Percentiles rank a stretch among this genome's conserved stretches.
phyloP scores from a whole-genome alignment of 2,329 filamentous ascomycete genomes.

The Calonectria fujianensis region DNA sequence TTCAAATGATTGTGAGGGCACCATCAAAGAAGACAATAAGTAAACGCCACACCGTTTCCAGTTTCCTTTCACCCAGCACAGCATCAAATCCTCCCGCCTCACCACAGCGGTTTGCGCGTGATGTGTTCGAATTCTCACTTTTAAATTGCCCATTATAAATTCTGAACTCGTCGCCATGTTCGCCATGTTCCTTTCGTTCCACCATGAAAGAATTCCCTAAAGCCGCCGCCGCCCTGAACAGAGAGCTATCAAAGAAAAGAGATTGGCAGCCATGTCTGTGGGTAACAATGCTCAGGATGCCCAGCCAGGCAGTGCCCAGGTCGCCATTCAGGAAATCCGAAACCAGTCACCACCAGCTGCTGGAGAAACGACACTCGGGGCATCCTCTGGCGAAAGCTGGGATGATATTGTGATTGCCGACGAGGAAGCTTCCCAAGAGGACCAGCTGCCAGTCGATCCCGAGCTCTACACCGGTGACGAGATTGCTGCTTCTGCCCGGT shows the following conservation, averaged over 20 bases:
- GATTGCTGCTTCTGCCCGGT: neutral
- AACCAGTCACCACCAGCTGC: neutral
- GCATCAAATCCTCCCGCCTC: neutral
- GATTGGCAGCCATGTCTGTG: neutral
- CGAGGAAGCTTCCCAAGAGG: neutral
- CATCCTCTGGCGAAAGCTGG: neutral
- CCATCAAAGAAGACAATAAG: slow-evolving; percentile 19
- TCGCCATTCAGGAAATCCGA: no score
- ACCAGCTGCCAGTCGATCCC: neutral
- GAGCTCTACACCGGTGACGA: neutral
- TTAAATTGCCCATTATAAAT: neutral
- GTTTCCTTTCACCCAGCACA: neutral
- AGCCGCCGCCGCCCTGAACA: neutral
- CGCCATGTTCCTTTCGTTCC: neutral
- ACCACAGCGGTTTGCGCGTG: neutral
- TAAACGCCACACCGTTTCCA: neutral
- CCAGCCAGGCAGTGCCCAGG: neutral
- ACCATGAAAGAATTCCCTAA: neutral
- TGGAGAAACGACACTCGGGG: no score
- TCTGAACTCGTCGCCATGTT: slow-evolving; percentile 3
- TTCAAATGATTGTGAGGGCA: slow-evolving; percentile 30
- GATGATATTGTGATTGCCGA: neutral
- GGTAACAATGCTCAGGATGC: neutral
- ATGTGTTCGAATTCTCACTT: neutral
- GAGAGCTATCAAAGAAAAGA: neutral